Percentiles rank a stretch among this genome's conserved stretches.
These are phyloP conservation scores for Penstemon barbatus DNA, from an alignment of 257 asterid species.

Conservation along the genomic window DNA sequence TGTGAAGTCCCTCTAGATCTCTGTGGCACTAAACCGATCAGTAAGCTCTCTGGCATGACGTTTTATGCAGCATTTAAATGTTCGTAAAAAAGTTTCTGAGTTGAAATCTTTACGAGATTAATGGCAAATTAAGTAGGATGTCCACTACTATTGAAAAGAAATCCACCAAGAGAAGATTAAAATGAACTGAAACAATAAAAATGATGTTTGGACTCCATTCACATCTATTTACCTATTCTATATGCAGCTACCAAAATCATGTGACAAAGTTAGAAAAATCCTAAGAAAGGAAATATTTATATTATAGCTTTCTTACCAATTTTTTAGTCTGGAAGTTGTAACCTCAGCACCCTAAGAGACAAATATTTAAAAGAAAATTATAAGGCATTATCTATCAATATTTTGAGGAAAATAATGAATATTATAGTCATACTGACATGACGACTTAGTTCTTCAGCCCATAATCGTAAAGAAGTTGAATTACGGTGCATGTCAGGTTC, in stretches of 20 bases:
- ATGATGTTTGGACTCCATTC: constrained; percentile 3
- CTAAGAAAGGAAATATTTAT: constrained; percentile 14
- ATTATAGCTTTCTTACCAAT: constrained; percentile 58
- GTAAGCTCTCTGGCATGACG: background rate
- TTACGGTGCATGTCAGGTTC: constrained; percentile 98
- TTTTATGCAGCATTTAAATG: background rate
- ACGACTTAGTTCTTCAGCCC: constrained; percentile 83
- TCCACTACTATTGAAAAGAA: background rate
- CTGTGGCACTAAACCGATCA: background rate
- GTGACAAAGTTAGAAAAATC: constrained; percentile 4
- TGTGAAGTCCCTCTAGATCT: background rate
- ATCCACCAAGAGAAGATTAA: background rate
- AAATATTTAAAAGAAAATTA: constrained; percentile 22
- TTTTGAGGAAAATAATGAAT: background rate
- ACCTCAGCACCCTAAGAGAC: constrained; percentile 90
- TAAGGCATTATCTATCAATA: background rate
- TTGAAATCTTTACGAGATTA: background rate
- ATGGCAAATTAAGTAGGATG: background rate
- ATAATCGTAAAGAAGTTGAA: constrained; percentile 47
- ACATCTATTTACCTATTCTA: background rate
- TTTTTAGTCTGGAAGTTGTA: constrained; percentile 84
- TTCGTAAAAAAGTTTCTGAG: background rate
- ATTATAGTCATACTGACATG: constrained; percentile 50
- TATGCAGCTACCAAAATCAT: constrained; percentile 16
- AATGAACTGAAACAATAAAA: background rate